Conservation (phyloP, 129 eudicot genomes). For the Dittrichia graveolens region DNA sequence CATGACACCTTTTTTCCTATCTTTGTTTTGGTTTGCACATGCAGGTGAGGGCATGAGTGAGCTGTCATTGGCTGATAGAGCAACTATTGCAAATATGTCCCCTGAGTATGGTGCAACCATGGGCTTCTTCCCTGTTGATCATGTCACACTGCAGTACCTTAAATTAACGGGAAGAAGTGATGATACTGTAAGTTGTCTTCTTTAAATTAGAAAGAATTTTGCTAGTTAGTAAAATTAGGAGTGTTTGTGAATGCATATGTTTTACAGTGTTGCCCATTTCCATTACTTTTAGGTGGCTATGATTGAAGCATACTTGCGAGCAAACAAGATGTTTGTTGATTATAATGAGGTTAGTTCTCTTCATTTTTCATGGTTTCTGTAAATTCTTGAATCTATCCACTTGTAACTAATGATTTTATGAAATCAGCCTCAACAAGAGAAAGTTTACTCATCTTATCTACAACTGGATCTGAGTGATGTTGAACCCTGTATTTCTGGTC, state of each 20-base stretch:
- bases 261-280: neutral
- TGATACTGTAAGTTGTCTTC: conserved; percentile 66
- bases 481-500: conserved; percentile 94
- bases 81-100: conserved; percentile 99
- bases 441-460: conserved; percentile 77
- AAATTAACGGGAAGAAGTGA: conserved; percentile 97
- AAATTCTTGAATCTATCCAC: neutral
- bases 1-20: neutral
- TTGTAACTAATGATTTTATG: conserved; percentile 19
- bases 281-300: conserved; percentile 62
- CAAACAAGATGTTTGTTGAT: conserved; percentile 98
- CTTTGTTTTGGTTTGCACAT: neutral
- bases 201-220: neutral
- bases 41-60: conserved; percentile 85
- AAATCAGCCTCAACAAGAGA: conserved; percentile 82
- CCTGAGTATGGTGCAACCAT: conserved; percentile 99
- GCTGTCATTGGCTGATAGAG: conserved; percentile 92
- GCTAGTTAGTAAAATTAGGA: neutral
- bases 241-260: neutral
- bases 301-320: conserved; percentile 94
- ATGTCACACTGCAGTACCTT: conserved; percentile 85
- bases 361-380: neutral
- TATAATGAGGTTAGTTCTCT: conserved; percentile 70
- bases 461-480: conserved; percentile 78
- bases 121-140: conserved; percentile 99